Evolutionary conservation across 2,329 filamentous ascomycete genomes (phyloP).

Genomic region (Hysterium pulicare): DNA sequence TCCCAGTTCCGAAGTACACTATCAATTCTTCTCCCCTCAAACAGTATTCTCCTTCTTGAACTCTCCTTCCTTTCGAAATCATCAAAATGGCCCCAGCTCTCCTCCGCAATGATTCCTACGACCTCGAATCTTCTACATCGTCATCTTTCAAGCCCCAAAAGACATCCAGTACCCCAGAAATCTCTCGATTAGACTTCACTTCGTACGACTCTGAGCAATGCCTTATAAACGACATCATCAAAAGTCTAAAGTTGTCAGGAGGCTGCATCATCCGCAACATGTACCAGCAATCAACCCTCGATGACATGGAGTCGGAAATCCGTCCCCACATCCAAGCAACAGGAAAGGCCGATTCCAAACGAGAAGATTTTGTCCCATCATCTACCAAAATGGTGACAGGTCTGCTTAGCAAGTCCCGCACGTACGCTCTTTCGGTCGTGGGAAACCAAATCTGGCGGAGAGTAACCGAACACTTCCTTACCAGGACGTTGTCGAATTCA

Average conservation of each 20-base stretch:
- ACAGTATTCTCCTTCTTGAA: no score
- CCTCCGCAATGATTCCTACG: neutral
- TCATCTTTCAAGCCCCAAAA: neutral
- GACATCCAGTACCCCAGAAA: neutral
- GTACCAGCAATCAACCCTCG: slow-evolving; percentile 9
- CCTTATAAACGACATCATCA: slow-evolving; percentile 9
- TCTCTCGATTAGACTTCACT: slow-evolving; percentile 4
- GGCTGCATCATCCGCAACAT: slow-evolving; percentile 11
- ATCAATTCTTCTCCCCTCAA: no score
- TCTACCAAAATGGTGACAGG: slow-evolving; percentile 13
- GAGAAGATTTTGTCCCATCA: slow-evolving; percentile 14
- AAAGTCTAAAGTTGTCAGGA: slow-evolving; percentile 9
- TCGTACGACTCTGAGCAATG: slow-evolving; percentile 5
- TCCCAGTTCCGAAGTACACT: no score
- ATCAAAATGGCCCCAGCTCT: slow-evolving; percentile 1
- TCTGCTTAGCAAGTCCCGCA: slow-evolving; percentile 12
- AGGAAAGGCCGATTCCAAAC: slow-evolving; percentile 6
- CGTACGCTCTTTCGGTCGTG: slow-evolving; percentile 11
- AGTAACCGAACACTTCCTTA: slow-evolving; percentile 11
- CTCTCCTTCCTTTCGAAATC: no score
- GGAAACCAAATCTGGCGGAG: slow-evolving; percentile 11
- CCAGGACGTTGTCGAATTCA: slow-evolving; percentile 11
- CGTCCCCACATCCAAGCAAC: slow-evolving; percentile 11
- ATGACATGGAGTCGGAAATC: slow-evolving; percentile 10
- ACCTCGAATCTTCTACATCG: neutral